phyloP scores from a whole-genome alignment of 1,139 yeast genomes.

The Torulaspora globosa region DNA sequence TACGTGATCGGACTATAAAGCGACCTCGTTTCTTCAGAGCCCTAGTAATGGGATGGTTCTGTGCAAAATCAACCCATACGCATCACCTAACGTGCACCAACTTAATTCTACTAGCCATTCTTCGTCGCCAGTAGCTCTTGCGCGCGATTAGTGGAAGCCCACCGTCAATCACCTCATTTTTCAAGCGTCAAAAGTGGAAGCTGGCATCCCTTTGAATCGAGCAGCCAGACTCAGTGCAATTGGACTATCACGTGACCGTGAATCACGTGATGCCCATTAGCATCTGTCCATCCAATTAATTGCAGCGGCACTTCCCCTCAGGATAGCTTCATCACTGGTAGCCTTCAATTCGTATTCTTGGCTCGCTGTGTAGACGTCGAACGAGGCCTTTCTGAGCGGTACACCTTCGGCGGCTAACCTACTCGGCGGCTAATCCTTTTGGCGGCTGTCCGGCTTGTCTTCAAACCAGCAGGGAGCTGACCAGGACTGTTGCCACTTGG shows the following conservation, averaged over 20 bases:
- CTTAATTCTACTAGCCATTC: background rate
- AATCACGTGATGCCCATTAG: too few relatives aligned
- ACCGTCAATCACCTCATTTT: background rate
- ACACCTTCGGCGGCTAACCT: background rate
- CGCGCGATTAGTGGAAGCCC: constrained; percentile 1
- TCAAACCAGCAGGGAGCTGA: too few relatives aligned
- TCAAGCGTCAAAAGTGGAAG: constrained; percentile 5
- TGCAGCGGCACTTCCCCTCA: too few relatives aligned
- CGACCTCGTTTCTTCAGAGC: constrained; percentile 4
- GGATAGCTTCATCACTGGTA: too few relatives aligned
- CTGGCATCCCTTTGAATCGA: background rate
- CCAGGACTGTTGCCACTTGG: background rate
- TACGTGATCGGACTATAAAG: constrained; percentile 9
- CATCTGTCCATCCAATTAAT: too few relatives aligned
- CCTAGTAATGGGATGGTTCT: constrained; percentile 2
- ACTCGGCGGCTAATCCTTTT: background rate
- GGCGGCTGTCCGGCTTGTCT: too few relatives aligned
- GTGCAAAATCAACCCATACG: background rate
- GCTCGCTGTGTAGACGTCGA: background rate
- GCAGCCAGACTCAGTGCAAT: too few relatives aligned
- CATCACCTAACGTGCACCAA: constrained; percentile 8
- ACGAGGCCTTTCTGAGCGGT: too few relatives aligned
- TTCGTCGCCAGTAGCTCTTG: background rate
- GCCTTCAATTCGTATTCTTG: background rate
- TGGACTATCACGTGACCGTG: too few relatives aligned